Evolutionary conservation across 1,284 basidiomycete species (phyloP), one percentile per base, ranked within the genome.

Genomic region (Phlebopus sp.): DNA sequence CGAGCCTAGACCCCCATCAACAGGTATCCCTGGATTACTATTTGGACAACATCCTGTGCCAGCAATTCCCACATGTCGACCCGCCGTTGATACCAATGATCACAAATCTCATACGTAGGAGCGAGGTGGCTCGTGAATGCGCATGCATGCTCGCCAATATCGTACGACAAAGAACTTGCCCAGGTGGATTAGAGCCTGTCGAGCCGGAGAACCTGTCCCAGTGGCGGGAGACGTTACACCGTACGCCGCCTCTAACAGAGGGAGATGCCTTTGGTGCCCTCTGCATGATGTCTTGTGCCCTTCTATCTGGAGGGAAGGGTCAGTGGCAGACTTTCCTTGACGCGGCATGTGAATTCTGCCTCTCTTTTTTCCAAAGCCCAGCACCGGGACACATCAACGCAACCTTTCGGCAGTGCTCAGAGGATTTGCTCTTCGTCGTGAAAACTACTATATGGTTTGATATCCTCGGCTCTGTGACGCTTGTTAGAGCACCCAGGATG

Each of bases 391-490:
- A 71, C 30, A 70, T 76, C n/a, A 66, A 70, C 52, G 71, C 73
- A 44, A 74, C 75, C 5, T 72, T 86, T 14, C 51, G 69, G 29
- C 52, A 50, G 10, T 81, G 78, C 55, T 55, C 59, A 15, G 70
- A 74, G 55, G 73, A 69, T 63, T 74, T 69, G 60, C 77, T 69
- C 32, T 90, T 89, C 64, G 81, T 91, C 56, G 76, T 90, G 64
- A 86, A 86, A 64, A 86, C 86, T 18, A 81, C 86, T 32, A 82
- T 92, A 51, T 91, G 89, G 89, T 90, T 89, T 59, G 89, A 92
- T 63, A 86, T 91, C 35, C 73, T 91, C 34, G 86, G 85, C 5
- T 80, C 83, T 1, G 77, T 87, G 37, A 88, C 87, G 6, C 80
- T 79, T 18, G 72, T 78, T 54, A 60, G 74, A 52, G 59, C 69